Conservation (phyloP, 2,329 filamentous ascomycete genomes). For the Ophiostoma himal-ulmi region DNA sequence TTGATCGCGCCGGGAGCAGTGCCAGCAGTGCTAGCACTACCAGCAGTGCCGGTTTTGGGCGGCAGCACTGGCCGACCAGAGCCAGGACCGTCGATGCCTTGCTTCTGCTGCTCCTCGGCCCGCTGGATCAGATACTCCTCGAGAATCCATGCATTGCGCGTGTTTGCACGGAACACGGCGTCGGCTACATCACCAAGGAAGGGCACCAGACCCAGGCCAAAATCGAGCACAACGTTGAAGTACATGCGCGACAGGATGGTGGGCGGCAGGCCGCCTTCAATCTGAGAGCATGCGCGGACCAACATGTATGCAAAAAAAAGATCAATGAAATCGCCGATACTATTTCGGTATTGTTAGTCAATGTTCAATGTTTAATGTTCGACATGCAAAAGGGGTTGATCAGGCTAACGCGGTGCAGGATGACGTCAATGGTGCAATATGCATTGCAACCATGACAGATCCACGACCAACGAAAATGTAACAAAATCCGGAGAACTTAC, state of each 20-base stretch:
- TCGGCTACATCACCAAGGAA: constrained; percentile 72
- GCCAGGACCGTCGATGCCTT: background rate
- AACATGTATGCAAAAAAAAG: constrained; percentile 69
- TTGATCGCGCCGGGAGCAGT: background rate
- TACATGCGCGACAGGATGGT: constrained; percentile 65
- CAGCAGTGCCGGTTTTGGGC: background rate
- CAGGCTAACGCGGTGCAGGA: background rate
- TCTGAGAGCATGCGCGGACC: constrained; percentile 61
- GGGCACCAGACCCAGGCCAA: constrained; percentile 66
- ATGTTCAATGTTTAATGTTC: constrained; percentile 23
- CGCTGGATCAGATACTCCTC: constrained; percentile 59
- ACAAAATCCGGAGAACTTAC: constrained; percentile 45
- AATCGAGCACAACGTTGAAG: constrained; percentile 70
- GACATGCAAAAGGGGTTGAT: too few relatives aligned
- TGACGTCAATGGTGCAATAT: constrained; percentile 1
- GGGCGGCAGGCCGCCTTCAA: constrained; percentile 69
- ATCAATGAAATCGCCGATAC: constrained; percentile 70
- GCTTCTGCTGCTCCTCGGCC: constrained; percentile 48
- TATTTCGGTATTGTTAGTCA: constrained; percentile 31
- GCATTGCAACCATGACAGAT: background rate
- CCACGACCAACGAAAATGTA: too few relatives aligned
- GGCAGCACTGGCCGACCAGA: background rate
- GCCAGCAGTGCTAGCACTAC: background rate
- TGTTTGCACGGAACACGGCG: constrained; percentile 68
- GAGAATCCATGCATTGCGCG: constrained; percentile 58